Percentiles rank a stretch among this genome's conserved stretches.
Conservation (phyloP, 2,329 filamentous ascomycete genomes). For the Nannizziopsis arthrosporioides region DNA sequence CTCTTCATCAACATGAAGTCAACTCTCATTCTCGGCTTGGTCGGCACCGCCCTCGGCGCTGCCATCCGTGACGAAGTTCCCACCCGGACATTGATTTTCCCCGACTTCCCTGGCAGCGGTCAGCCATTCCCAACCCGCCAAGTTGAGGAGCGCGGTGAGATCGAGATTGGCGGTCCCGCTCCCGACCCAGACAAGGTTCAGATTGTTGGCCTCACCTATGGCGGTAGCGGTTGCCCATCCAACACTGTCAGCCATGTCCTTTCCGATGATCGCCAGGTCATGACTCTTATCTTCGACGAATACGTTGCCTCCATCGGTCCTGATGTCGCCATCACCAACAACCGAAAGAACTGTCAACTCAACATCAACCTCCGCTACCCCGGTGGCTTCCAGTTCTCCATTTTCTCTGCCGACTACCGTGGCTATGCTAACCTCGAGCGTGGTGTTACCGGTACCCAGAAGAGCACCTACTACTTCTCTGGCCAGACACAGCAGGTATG, state of each 20-base stretch:
- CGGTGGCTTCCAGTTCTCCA: slow-evolving; percentile 42
- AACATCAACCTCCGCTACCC: slow-evolving; percentile 43
- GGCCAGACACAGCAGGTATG: slow-evolving; percentile 34
- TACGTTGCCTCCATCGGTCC: slow-evolving; percentile 42
- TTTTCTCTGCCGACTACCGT: slow-evolving; percentile 43
- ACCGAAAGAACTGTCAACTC: slow-evolving; percentile 45
- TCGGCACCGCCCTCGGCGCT: slow-evolving; percentile 17
- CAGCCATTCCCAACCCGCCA: slow-evolving; percentile 9
- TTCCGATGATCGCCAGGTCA: slow-evolving; percentile 30
- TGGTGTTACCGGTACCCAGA: slow-evolving; percentile 39
- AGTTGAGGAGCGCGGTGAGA: slow-evolving; percentile 6
- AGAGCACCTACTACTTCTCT: slow-evolving; percentile 46
- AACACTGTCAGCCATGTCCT: slow-evolving; percentile 35
- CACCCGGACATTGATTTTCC: slow-evolving; percentile 11
- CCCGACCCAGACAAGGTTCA: slow-evolving; percentile 29
- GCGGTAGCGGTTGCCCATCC: slow-evolving; percentile 39
- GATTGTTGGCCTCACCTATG: slow-evolving; percentile 36
- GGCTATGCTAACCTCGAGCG: slow-evolving; percentile 39
- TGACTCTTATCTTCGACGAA: slow-evolving; percentile 44
- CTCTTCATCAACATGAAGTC: slow-evolving; percentile 13
- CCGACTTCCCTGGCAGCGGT: slow-evolving; percentile 11
- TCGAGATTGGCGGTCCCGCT: slow-evolving; percentile 8
- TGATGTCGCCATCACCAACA: slow-evolving; percentile 32
- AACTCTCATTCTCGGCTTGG: slow-evolving; percentile 14
- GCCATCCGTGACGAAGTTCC: slow-evolving; percentile 7